Evolutionary conservation across 2,329 filamentous ascomycete genomes (phyloP).

Genomic region (Cryphonectria radicalis): DNA sequence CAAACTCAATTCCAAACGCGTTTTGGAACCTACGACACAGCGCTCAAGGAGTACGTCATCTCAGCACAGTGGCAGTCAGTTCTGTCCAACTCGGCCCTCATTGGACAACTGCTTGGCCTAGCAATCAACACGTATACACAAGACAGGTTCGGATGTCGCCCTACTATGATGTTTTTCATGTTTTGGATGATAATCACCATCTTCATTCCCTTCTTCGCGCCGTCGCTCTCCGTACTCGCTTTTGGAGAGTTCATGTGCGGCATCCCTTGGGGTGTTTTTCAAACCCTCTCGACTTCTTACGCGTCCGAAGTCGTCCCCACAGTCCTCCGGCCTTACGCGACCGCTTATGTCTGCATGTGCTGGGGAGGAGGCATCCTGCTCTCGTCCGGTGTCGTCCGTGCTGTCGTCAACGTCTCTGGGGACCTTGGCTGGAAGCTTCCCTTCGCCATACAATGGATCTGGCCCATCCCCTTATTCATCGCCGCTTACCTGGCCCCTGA

Average conservation of each 20-base stretch:
- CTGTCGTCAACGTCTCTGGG: conserved; percentile 36
- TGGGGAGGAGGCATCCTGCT: conserved; percentile 46
- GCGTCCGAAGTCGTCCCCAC: conserved; percentile 42
- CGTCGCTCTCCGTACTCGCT: conserved; percentile 39
- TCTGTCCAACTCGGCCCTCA: conserved; percentile 46
- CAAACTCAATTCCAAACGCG: conserved; percentile 38
- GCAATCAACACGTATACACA: conserved; percentile 47
- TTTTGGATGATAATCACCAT: conserved; percentile 42
- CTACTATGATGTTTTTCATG: conserved; percentile 45
- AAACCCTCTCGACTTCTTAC: conserved; percentile 43
- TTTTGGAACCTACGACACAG: conserved; percentile 36
- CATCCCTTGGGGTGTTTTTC: conserved; percentile 44
- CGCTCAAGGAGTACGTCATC: conserved; percentile 43
- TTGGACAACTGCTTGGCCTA: conserved; percentile 50
- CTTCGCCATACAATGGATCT: conserved; percentile 46
- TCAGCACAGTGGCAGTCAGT: conserved; percentile 51
- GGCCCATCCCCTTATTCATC: conserved; percentile 41
- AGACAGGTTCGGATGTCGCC: conserved; percentile 44
- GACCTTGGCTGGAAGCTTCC: conserved; percentile 44
- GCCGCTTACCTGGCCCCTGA: conserved; percentile 43
- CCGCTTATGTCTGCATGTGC: conserved; percentile 45
- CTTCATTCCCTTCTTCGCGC: conserved; percentile 43
- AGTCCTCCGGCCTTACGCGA: conserved; percentile 42
- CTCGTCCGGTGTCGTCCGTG: conserved; percentile 40
- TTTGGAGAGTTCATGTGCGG: conserved; percentile 45